Conservation (phyloP, 345 rosid genomes). For the Passiflora organensis region DNA sequence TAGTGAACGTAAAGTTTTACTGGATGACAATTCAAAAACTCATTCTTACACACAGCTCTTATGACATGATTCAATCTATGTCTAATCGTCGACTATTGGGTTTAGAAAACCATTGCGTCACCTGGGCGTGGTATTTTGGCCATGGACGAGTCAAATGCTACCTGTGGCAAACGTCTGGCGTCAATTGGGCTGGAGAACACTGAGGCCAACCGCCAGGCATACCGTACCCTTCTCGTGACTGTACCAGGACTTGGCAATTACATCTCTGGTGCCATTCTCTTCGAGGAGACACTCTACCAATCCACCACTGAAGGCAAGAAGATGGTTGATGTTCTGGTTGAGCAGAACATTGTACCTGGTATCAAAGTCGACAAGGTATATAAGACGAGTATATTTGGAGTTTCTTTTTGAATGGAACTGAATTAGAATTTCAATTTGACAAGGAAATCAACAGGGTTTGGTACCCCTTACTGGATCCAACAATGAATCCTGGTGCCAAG, state of each 20-base stretch:
- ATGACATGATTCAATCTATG: neutral
- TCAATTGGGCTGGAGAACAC: conserved; percentile 96
- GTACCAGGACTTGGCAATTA: conserved; percentile 80
- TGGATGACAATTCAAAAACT: too few species aligned
- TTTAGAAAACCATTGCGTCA: conserved; percentile 84
- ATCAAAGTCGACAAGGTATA: conserved; percentile 96
- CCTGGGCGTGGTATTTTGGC: conserved; percentile 99
- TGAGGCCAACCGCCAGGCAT: conserved; percentile 95
- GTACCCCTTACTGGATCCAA: conserved; percentile 91
- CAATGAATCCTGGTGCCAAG: conserved; percentile 98
- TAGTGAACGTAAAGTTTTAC: too few species aligned
- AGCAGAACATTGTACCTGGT: conserved; percentile 92
- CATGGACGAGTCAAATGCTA: conserved; percentile 96
- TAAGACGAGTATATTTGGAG: too few species aligned
- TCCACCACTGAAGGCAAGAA: conserved; percentile 80
- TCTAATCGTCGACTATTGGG: conserved; percentile 3
- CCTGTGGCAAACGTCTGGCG: conserved; percentile 92
- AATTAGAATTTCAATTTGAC: conserved; percentile 2
- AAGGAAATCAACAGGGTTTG: conserved; percentile 63
- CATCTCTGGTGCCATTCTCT: conserved; percentile 89
- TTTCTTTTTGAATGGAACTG: neutral
- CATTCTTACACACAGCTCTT: too few species aligned
- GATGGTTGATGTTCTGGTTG: conserved; percentile 85
- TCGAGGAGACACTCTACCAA: conserved; percentile 97
- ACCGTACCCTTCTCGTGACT: conserved; percentile 75